Base-by-base conservation (phyloP, 805 yeast species). In the Yamadazyma sp. region DNA sequence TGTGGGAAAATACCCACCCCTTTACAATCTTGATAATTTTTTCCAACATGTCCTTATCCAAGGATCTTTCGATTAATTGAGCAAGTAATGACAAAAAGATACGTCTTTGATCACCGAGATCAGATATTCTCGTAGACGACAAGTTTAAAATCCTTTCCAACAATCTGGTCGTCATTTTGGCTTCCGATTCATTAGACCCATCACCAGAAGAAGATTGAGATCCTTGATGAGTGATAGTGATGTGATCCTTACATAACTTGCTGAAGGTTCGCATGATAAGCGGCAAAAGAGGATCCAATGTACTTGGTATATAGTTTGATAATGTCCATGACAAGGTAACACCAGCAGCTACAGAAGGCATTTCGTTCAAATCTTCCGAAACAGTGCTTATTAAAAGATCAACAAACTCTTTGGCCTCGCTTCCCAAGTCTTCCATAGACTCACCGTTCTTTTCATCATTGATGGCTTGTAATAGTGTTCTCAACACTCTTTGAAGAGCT, bases 61-160 rank as follows among this genome's bases (percentile, higher is more conserved):
- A 73, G 0, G 96, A 85, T 25, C 95, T 74, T 50, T 93, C 99
- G 46, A 93, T 85, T 46, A 91, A 68, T 49, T 91, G 95, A 0
- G 96, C 96, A 39, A 93, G 70, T 5, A 90, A 67, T 0, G 95
- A 81, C 45, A 93, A 62, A 56, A 90, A 93, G 17, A 90, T 80
- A 35, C 99, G 75, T 43, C 99, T 77, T 53, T 91, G 96, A 50
- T 93, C 99, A 2, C 96, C 97, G 17, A 95, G 67, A n/a, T 77
- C 74, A 0, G 95, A 78, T 4, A 93, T 86, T 47, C 97, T 77
- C 70, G 77, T 74, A 0, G 95, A 79, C 1, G 91, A 79, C 36
- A 91, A 72, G 46, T 82, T 81, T 37, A 93, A 65, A 17, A 88
- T 78, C 57, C 84, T 84, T 42, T 84, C 88, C 30, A 93, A 64